These are phyloP conservation scores for Alternaria incomplexa DNA, from an alignment of 2,329 filamentous ascomycete species.

Conservation along the genomic window DNA sequence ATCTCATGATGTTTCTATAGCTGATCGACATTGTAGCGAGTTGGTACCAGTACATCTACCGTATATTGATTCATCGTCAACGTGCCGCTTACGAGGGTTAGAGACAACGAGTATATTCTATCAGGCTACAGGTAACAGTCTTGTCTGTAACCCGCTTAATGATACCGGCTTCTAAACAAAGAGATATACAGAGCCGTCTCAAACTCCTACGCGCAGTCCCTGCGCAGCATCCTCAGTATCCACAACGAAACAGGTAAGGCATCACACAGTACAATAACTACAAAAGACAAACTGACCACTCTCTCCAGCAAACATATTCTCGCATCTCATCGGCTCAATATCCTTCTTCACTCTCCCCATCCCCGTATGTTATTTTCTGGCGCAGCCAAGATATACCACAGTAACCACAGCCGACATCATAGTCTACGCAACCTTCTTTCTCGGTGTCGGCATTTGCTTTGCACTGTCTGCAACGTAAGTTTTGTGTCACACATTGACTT, in stretches of 20 bases:
- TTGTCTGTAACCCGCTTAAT: rapidly evolving
- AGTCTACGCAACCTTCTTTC: background rate
- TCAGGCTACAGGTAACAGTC: background rate
- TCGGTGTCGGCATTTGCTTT: background rate
- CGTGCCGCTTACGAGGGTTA: background rate
- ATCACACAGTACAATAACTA: background rate
- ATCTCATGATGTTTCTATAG: background rate
- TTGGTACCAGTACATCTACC: background rate
- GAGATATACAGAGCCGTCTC: background rate
- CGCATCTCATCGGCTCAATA: background rate
- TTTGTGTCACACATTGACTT: no score
- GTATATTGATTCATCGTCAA: background rate
- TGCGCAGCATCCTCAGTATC: background rate
- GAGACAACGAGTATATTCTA: slow-evolving; percentile 2
- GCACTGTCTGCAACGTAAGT: background rate
- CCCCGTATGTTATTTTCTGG: background rate
- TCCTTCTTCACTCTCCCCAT: background rate
- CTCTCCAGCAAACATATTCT: background rate
- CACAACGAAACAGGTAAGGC: slow-evolving; percentile 1
- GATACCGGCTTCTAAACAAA: no score
- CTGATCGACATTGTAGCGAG: background rate
- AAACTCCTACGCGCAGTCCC: background rate
- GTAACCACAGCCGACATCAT: background rate
- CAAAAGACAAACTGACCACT: background rate
- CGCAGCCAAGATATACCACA: background rate